Base-by-base conservation (phyloP, 352 stramenopile species). In the Blastocystis sp. region DNA sequence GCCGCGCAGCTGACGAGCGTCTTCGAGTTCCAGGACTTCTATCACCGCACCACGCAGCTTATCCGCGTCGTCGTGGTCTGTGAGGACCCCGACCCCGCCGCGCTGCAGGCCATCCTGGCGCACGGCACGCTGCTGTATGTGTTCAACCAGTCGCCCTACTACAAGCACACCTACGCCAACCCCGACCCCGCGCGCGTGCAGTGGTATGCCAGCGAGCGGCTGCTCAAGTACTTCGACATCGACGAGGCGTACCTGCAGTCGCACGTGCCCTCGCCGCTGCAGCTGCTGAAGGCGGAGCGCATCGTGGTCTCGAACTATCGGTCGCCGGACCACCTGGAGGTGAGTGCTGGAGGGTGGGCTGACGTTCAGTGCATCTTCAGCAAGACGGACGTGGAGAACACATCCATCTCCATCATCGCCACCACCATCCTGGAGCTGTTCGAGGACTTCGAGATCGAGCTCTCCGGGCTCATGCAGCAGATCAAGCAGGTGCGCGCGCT, bases 401-500 rank as follows among this genome's bases (percentile, higher is more conserved):
- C 52, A 14, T 84, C 74, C 1, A 84, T 84, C 7, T 84, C 74
- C 2, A 84, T 84, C 10, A 84, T 84, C 14, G 74, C 74, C 2
- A 68, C 74, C 6, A 84, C 74, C n/a, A n/a, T 84, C 10, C 57
- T 84, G 6, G 74, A 84, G 28, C 43, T 84, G 40, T 84, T 70
- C 48, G 54, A 84, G 17, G 74, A 84, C 61, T 84, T n/a, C 45
- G 74, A 84, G 28, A 54, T 84, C 1, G 74, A 84, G 42, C 54
- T 84, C 6, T 69, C 52, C 61, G 74, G 74, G 17, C n/a, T 84
- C 21, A 59, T 84, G n/a, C 57, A 84, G 52, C 34, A 63, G 28
- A 68, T 84, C 54, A 66, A 68, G 42, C 74, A 84, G 21, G 57
- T 84, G 43, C 19, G 0, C 54, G 17, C 11, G 4, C 34, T 21